Base-by-base conservation (phyloP, 169 alveolate species). In the Plasmodium gonderi region DNA sequence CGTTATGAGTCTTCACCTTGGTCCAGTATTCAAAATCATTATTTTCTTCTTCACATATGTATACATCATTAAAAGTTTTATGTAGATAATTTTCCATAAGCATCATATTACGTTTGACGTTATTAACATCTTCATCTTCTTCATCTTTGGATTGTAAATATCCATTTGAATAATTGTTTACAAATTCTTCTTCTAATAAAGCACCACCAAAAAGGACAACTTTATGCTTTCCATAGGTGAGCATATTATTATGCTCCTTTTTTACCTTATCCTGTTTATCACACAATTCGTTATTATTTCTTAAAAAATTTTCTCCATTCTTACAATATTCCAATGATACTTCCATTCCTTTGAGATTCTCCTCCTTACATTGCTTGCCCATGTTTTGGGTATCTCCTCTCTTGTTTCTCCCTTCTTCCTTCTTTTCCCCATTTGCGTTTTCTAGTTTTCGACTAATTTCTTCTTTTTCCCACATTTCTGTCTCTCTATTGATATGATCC, bases 1-100 rank as follows among this genome's bases (percentile, higher is more conserved):
- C 64, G 51, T 90, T 90, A 65, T 64, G 74, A 6, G 94, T 90
- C n/a, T 90, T 65, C 12, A 90, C 80, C 2, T 47, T 42, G 3
- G 26, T 31, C 94, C 94, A 90, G 3, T 17, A 12, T 6, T 77
- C 69, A 44, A 90, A 77, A 45, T 20, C 17, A 26, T 64, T 40
- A 33, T 76, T 90, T 38, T 76, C 72, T 20, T 90, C 91, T 76
- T 90, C 94, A 65, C 94, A 90, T 60, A 90, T 90, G 74, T 90
- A 78, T 45, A 54, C 20, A 78, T 90, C 94, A 78, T 90, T 90
- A 90, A 33, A 78, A 3, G 90, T 90, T 90, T 60, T 77, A 45
- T 11, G 23, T 90, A 90, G 80, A 65, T 68, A 42, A 44, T 79
- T 64, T 69, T 90, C 94, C 11, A 90, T 68, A 42, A 67, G 40